These are phyloP conservation scores for Filosporella fistucella DNA, from an alignment of 495 filamentous ascomycete species.

Conservation along the genomic window DNA sequence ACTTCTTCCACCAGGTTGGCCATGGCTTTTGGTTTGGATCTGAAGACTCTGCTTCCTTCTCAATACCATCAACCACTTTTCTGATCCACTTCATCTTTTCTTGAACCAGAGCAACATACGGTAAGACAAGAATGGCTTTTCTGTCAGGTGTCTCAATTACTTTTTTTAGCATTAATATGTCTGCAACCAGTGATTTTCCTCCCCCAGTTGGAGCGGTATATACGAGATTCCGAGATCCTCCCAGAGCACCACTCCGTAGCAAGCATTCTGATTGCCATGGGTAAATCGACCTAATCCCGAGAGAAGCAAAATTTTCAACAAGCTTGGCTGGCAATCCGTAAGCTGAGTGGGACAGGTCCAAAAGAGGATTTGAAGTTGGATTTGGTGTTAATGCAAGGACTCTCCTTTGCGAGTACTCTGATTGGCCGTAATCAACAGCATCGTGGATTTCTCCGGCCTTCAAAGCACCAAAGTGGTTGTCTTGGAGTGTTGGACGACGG, in stretches of 20 bases:
- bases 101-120: slow-evolving; percentile 78
- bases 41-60: slow-evolving; percentile 32
- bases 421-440: slow-evolving; percentile 14
- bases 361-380: slow-evolving; percentile 50
- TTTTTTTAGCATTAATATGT: slow-evolving; percentile 69
- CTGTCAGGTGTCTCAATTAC: slow-evolving; percentile 59
- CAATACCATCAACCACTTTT: slow-evolving; percentile 60
- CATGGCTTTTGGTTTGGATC: slow-evolving; percentile 16
- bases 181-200: slow-evolving; percentile 75
- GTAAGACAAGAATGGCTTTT: slow-evolving; percentile 75
- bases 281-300: slow-evolving; percentile 69
- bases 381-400: slow-evolving; percentile 41
- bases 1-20: slow-evolving; percentile 37
- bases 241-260: slow-evolving; percentile 59
- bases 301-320: slow-evolving; percentile 57
- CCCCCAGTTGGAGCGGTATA: slow-evolving; percentile 85
- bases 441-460: slow-evolving; percentile 12
- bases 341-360: slow-evolving; percentile 56
- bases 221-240: slow-evolving; percentile 65
- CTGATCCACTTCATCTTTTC: slow-evolving; percentile 78
- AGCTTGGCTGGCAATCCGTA: slow-evolving; percentile 61
- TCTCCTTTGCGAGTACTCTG: slow-evolving; percentile 45
- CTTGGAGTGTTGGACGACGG: neutral
- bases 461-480: slow-evolving; percentile 9
- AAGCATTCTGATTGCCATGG: slow-evolving; percentile 83